These are phyloP conservation scores for Exophiala calicioides DNA, from an alignment of 2,329 filamentous ascomycete species.

Conservation along the genomic window DNA sequence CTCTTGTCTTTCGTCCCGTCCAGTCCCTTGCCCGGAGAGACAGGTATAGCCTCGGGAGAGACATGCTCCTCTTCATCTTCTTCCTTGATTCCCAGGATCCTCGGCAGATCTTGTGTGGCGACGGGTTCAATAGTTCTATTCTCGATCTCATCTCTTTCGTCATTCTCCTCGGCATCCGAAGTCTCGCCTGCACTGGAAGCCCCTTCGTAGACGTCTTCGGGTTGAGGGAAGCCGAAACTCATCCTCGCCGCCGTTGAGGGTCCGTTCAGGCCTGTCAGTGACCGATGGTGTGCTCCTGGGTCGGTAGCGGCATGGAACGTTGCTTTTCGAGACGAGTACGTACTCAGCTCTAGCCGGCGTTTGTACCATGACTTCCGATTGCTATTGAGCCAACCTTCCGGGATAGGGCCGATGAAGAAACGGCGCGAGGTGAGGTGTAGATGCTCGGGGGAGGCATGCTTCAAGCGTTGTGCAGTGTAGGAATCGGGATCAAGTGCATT, in stretches of 20 bases:
- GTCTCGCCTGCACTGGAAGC: conserved; percentile 10
- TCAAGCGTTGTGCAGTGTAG: conserved; percentile 57
- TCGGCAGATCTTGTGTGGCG: conserved; percentile 22
- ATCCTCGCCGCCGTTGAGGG: conserved; percentile 33
- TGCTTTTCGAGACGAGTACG: conserved; percentile 50
- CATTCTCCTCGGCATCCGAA: conserved; percentile 17
- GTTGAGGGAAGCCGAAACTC: conserved; percentile 39
- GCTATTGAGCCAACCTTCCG: conserved; percentile 64
- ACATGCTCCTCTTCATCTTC: conserved; percentile 4
- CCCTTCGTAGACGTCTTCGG: conserved; percentile 35
- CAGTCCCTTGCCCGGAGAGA: conserved; percentile 15
- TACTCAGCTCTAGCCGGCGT: conserved; percentile 43
- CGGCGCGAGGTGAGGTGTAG: conserved; percentile 62
- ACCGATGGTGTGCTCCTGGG: conserved; percentile 44
- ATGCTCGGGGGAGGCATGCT: conserved; percentile 63
- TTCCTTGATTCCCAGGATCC: conserved; percentile 12
- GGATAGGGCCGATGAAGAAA: conserved; percentile 66
- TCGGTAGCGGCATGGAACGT: conserved; percentile 55
- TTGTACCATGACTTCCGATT: conserved; percentile 66
- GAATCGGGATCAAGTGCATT: conserved; percentile 50
- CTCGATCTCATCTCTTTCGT: conserved; percentile 15
- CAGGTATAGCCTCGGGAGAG: conserved; percentile 14
- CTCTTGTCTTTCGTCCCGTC: conserved; percentile 10
- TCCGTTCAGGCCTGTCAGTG: conserved; percentile 34
- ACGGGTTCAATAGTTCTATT: conserved; percentile 28